Conservation (phyloP, 1,139 yeast species). For the Suhomyces maxii region DNA sequence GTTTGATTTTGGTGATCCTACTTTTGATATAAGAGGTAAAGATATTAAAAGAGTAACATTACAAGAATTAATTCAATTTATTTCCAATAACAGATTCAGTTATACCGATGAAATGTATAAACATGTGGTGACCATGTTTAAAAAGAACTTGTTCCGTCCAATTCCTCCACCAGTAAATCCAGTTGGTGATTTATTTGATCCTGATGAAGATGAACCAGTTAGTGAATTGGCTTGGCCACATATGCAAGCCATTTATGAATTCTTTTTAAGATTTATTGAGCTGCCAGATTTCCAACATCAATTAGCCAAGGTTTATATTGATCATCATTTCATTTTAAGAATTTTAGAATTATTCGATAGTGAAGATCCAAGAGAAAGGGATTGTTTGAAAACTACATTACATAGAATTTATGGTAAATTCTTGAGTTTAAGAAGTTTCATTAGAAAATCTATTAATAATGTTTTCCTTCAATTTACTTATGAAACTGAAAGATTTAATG, state of each 20-base stretch:
- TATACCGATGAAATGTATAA: conserved; percentile 90
- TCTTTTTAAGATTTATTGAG: conserved; percentile 88
- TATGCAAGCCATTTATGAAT: conserved; percentile 95
- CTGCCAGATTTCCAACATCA: conserved; percentile 94
- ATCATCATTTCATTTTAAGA: conserved; percentile 80
- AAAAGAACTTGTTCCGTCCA: conserved; percentile 85
- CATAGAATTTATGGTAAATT: conserved; percentile 97
- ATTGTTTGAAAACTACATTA: conserved; percentile 88
- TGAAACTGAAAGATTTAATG: conserved; percentile 95
- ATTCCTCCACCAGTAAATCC: conserved; percentile 99
- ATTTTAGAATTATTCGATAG: conserved; percentile 88
- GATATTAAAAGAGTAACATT: conserved; percentile 85
- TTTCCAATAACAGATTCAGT: conserved; percentile 76
- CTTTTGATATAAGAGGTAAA: conserved; percentile 87
- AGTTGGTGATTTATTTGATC: conserved; percentile 92
- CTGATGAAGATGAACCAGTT: conserved; percentile 98
- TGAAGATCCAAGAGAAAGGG: conserved; percentile 96
- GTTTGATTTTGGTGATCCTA: conserved; percentile 93
- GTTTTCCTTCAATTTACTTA: conserved; percentile 91
- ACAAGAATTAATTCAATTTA: conserved; percentile 85
- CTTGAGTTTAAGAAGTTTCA: conserved; percentile 83
- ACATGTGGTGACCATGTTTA: conserved; percentile 88
- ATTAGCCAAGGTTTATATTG: conserved; percentile 89
- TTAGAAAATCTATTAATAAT: conserved; percentile 86
- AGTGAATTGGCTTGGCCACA: conserved; percentile 98